Base-by-base conservation (phyloP, 441 rosid species). In the Bocquillonia castaneifolia region DNA sequence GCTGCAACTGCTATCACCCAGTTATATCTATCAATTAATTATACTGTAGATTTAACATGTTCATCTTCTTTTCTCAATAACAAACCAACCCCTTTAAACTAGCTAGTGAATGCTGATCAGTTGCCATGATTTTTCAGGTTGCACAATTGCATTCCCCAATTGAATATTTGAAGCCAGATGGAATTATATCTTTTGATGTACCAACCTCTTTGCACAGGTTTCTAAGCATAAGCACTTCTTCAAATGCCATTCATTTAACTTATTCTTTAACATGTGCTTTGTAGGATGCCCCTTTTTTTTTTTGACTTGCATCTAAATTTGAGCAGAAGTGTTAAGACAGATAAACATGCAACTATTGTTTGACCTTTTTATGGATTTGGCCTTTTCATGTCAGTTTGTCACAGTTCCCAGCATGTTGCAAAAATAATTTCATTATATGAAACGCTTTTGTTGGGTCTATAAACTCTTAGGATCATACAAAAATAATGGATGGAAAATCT, bases 131-230 rank as follows among this genome's bases (percentile, higher is more conserved):
- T 76, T 52, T 84, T 74, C 91, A 94, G 99, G 80, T 73, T 81
- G 90, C 97, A 62, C 73, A 62, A 55, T 65, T 79, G 69, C 91
- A 85, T 75, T 77, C 81, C 25, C 92, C 91, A 10, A 77, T 91
- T 66, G 82, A 85, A 52, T 91, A 94, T 81, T 87, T 94, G 29
- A 88, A 89, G 74, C 96, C 99, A 55, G 97, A 94, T 76, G 96
- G 96, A 37, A 74, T 82, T 75, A 67, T 94, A 58, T 88, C 99
- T 22, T 91, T 94, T 75, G 99, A 94, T 59, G 79, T 94, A 63
- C 96, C 90, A 68, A 94, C 91, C 25, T 93, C 97, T 66, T 76
- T 94, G 77, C 91, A 89, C 92, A 94, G 97, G 99, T 93, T 75
- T 68, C 31, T 36, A 40, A 42, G 31, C 5, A 36, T 28, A 39